These are phyloP conservation scores for Naganishia albida DNA, from an alignment of 1,284 basidiomycete genomes.

Conservation along the genomic window DNA sequence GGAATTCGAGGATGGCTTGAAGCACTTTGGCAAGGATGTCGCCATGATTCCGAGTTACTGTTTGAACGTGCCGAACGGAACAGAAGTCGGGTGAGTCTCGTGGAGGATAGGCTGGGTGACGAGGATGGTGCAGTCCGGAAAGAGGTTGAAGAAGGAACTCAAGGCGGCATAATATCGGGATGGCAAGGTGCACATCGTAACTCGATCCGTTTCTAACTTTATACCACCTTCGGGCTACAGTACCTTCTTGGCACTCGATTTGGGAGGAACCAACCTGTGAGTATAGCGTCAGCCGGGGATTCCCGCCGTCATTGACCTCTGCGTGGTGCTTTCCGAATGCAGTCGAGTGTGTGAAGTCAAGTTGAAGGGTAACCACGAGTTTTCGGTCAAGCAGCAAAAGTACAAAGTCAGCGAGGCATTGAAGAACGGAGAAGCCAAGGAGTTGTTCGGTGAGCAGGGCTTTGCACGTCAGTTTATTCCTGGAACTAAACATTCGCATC, in stretches of 20 bases:
- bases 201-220: background rate
- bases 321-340: background rate
- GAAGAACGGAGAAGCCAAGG: constrained; percentile 81
- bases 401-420: constrained; percentile 87
- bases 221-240: constrained; percentile 54
- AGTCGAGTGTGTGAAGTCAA: constrained; percentile 92
- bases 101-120: background rate
- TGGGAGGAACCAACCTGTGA: constrained; percentile 92
- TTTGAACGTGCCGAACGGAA: constrained; percentile 83
- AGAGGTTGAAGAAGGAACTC: background rate
- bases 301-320: background rate
- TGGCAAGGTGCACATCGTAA: no score
- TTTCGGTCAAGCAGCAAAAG: constrained; percentile 86
- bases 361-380: constrained; percentile 83
- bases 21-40: constrained; percentile 71
- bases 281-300: constrained; percentile 43
- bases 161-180: no score
- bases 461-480: background rate
- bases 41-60: constrained; percentile 94
- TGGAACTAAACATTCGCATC: background rate
- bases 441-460: constrained; percentile 71
- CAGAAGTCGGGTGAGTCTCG: constrained; percentile 76
- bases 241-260: constrained; percentile 88
- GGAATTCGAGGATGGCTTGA: constrained; percentile 72
- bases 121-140: background rate